phyloP scores from a whole-genome alignment of 164 flowering plant species.

The Tetracentron sinense region DNA sequence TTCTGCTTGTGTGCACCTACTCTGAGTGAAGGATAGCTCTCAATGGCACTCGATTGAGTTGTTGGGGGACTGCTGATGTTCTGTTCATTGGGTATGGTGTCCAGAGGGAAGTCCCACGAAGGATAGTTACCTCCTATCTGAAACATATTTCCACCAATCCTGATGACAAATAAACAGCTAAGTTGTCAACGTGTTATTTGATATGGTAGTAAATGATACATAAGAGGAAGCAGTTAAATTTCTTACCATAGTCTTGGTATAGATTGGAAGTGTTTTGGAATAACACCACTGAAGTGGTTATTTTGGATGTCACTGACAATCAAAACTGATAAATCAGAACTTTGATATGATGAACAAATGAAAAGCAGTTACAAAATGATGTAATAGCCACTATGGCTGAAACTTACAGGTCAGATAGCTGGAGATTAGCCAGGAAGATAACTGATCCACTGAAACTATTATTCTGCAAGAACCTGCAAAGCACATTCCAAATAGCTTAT shows the following conservation, averaged over 20 bases:
- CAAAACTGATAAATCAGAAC: constrained; percentile 11
- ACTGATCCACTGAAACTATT: constrained; percentile 83
- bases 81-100: constrained; percentile 25
- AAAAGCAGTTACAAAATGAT: not conserved
- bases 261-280: constrained; percentile 57
- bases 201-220: not conserved
- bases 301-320: constrained; percentile 66
- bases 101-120: constrained; percentile 62
- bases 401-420: constrained; percentile 61
- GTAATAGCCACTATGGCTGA: not conserved
- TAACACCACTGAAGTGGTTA: constrained; percentile 69
- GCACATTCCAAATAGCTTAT: not conserved
- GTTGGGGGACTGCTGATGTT: constrained; percentile 46
- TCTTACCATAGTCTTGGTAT: constrained; percentile 60
- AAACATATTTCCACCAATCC: constrained; percentile 71
- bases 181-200: not conserved
- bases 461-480: constrained; percentile 66
- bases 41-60: constrained; percentile 58
- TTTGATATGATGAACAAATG: not conserved
- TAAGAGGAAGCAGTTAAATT: not conserved
- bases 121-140: constrained; percentile 35
- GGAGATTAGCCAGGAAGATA: constrained; percentile 55
- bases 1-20: constrained; percentile 26
- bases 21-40: constrained; percentile 34
- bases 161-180: constrained; percentile 16